Evolutionary conservation across 768 basidiomycete species (phyloP), one percentile per base, ranked within the genome.

Genomic region (Amanita rubescens): DNA sequence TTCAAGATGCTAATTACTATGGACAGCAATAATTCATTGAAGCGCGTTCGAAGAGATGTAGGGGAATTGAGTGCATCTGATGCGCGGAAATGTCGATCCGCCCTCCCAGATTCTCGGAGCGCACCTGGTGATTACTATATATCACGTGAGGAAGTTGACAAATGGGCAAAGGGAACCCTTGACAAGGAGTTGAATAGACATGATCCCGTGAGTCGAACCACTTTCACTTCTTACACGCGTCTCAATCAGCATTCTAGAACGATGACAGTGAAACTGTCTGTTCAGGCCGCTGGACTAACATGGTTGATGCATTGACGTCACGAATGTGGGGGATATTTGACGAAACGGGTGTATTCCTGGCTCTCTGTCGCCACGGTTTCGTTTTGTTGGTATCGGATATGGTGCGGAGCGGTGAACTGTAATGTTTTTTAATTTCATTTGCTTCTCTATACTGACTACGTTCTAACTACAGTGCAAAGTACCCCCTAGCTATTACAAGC

Each of bases 21-120:
- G 45, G 68, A 65, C 33, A 65, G 67, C 0, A 68, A 69, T 49
- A 57, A 69, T 46, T 69, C 66, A 0, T 53, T 65, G 17, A 67
- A 54, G 35, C 43, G 45, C 8, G 7, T 25, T 2, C 10, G 48
- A 20, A 8, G 27, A 12, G 45, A 14, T 30, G 11, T 14, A 49
- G n/a, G n/a, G n/a, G n/a, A n/a, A n/a, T n/a, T n/a, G n/a, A n/a
- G n/a, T n/a, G 32, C 33, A 30, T 20, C 20, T 4, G 44, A 7
- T n/a, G n/a, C n/a, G n/a, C n/a, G n/a, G n/a, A n/a, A n/a, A n/a
- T n/a, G n/a, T n/a, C n/a, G n/a, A n/a, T n/a, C n/a, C 20, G 64
- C 63, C 19, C 37, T 37, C 10, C 15, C 35, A 5, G 64, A 65
- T 35, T 5, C 50, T 6, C 47, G 58, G 11, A 20, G 7, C 7